Evolutionary conservation across 78 protist species (phyloP), one percentile per base, ranked within the genome.

Genomic region (Polysphondylium violaceum): DNA sequence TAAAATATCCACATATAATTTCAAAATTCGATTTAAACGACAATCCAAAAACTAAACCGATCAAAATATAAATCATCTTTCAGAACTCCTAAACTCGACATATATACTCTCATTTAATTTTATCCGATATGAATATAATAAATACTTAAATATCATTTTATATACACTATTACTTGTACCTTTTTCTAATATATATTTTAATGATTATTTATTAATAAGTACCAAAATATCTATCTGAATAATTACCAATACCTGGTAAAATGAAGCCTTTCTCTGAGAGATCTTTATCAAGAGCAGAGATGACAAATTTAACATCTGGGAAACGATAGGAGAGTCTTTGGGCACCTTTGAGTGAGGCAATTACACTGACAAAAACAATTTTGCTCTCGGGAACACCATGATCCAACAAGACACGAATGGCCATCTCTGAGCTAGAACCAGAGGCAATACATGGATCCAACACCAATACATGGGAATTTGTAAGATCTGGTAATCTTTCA

Each of bases 381-480:
- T 71, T 51, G 41, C 76, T 38, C 43, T 73, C 94, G 21, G 72
- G 72, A 23, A 93, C 90, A 58, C 96, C 96, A 87, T 88, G 94
- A 58, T 87, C 93, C 19, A 87, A 63, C 2, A 93, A 59, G 19
- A 93, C 76, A 19, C 92, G 19, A 29, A 88, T 63, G 3, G 94
- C 94, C 94, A 88, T 88, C n/a, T 63, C 68, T 27, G 87, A 63
- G 17, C 91, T 51, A 1, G 75, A 89, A 41, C 96, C 96, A 17
- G 93, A 71, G 55, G 89, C 94, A 59, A 93, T 83, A 7, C 78
- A 79, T 63, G 96, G 93, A 76, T 93, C 96, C 38, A 93, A 47
- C 2, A 93, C 94, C 55, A 93, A 38, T n/a, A 77, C 94, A 73
- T 78, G 41, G 2, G 92, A 56, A 40, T 88, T 76, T 17, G 36